Base-by-base conservation (phyloP, 1,139 yeast genomes). In the Sugiyamaella grinbergsii region DNA sequence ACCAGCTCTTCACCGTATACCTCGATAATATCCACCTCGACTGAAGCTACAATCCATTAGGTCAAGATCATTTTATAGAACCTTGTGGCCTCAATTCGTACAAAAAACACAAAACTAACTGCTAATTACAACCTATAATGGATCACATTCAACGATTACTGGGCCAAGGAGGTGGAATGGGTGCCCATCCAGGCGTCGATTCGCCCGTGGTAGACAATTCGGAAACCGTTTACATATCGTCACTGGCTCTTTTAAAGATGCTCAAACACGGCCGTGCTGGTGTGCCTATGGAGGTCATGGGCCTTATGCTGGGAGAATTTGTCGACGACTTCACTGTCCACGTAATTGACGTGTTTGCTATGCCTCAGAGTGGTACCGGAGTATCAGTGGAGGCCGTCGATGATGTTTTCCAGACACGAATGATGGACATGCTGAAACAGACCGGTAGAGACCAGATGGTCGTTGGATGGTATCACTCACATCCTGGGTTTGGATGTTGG, bases 271-370 rank as follows among this genome's bases (percentile, higher is more conserved):
- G 98, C 42, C 79, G 98, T 65, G 98, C 98, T 1, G 99, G 99
- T 66, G 98, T 94, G 50, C 99, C 99, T 15, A 94, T 94, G 99
- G 99, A 94, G 74, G 99, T 94, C 46, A 94, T 94, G 99, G 99
- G 99, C 2, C 78, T 94, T 59, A 94, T 94, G 99, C 80, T 94
- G 62, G 99, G 99, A 47, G 98, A 93, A 62, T 91, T 93, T 71
- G 95, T 94, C 23, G 98, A 94, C 69, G 98, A 94, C 57, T 93
- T 87, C 71, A 94, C 98, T 1, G 94, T 94, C 42, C 96, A 91
- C 63, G 98, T 93, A 34, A 90, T 89, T 56, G 98, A 93, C 67
- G 98, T 93, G 49, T 93, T 93, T 77, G 98, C 98, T 54, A 93
- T 93, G 98, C 98, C 98, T 16, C 98, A 93, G 72, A 68, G 73